Base-by-base conservation (phyloP, 495 filamentous ascomycete species). In the Penicillium desertorum region DNA sequence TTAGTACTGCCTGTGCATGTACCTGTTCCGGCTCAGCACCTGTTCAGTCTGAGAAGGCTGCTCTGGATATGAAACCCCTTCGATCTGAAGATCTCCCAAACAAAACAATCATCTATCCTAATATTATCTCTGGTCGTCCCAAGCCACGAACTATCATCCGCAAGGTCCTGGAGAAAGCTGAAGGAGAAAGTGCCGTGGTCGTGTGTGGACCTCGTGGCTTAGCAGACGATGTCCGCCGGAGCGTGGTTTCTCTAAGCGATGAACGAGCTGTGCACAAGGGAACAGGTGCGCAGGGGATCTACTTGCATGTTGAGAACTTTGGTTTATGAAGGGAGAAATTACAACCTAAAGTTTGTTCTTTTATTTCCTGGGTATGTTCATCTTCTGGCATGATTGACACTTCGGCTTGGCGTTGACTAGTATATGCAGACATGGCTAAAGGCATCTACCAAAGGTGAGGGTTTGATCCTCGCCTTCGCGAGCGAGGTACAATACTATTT, bases 221-320 rank as follows among this genome's bases (percentile, higher is more conserved):
- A 52, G 82, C 85, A 4, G 79, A 84, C 29, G 79, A 81, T 52
- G 83, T 88, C 2, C 78, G 90, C 39, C 83, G 81, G 29, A 84
- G 77, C 48, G 87, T 90, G 1, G 88, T 86, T 0, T 79, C 72
- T 16, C 63, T 96, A 45, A 89, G 88, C 58, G 88, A 96, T 71
- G 92, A 96, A 70, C 74, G 92, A 50, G 92, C 89, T 0, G 88
- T 96, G 36, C 90, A 96, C 62, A 96, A 96, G 65, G 92, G 92
- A 9, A 94, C 89, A 0, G 91, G 89, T 2, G 92, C 91, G 10
- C 89, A 94, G 67, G 91, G 92, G 0, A 76, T 87, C 7, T 83
- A 78, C 60, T 60, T 84, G 30, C 77, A 82, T 68, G 68, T 72
- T 14, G 76, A 80, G 56, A 68, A 64, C 20, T 77, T 75, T 52